Evolutionary conservation across 164 flowering plant genomes (phyloP).

Genomic region (Amborella trichopoda): DNA sequence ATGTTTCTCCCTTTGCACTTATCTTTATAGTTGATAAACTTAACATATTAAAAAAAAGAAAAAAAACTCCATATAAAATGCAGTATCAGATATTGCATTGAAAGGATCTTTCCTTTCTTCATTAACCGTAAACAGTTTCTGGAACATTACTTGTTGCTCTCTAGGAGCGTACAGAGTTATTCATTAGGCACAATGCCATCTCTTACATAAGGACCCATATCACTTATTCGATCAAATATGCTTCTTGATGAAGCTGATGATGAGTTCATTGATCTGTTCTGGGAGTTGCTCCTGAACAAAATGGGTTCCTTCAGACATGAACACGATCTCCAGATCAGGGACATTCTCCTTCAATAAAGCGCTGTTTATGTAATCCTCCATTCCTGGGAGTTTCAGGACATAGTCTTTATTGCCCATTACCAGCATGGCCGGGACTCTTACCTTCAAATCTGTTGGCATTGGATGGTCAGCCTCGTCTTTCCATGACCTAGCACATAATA

Average conservation of each 20-base stretch:
- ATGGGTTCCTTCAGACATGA: constrained; percentile 7
- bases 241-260: constrained; percentile 1
- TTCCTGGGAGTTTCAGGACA: constrained; percentile 2
- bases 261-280: constrained; percentile 6
- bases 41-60: no score
- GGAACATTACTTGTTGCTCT: no score
- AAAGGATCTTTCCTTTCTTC: no score
- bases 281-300: constrained; percentile 7
- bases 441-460: not conserved
- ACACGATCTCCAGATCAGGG: constrained; percentile 2
- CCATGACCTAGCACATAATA: not conserved
- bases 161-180: no score
- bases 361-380: not conserved
- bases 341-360: constrained; percentile 1
- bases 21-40: no score
- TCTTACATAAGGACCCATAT: no score
- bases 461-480: not conserved
- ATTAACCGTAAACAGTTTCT: no score
- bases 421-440: not conserved
- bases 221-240: not conserved
- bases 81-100: no score
- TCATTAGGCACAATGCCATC: no score
- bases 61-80: no score
- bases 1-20: no score
- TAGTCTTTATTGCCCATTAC: constrained; percentile 6